Percentiles rank a stretch among this genome's conserved stretches.
These are phyloP conservation scores for Exidia glandulosa DNA, from an alignment of 768 basidiomycete species.

Conservation along the genomic window DNA sequence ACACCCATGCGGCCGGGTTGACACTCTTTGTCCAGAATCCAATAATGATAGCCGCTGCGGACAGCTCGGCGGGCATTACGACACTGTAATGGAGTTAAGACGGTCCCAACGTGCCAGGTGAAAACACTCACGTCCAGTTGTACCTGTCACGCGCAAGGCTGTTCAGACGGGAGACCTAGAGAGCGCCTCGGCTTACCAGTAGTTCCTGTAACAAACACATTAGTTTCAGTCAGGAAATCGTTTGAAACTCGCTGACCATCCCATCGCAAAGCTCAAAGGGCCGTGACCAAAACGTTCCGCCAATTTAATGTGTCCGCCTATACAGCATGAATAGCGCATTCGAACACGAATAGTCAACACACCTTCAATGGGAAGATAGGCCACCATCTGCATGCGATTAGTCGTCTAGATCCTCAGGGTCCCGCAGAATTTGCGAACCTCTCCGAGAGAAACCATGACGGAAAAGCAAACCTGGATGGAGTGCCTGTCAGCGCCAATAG, in stretches of 20 bases:
- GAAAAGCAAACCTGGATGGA: slow-evolving; percentile 34
- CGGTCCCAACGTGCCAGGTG: background rate
- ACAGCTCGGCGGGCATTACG: slow-evolving; percentile 61
- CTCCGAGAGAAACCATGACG: slow-evolving; percentile 37
- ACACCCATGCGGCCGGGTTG: slow-evolving; percentile 68
- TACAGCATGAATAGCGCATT: background rate
- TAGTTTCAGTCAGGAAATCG: background rate
- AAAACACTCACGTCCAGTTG: slow-evolving; percentile 33
- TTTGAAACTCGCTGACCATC: background rate
- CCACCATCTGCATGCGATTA: slow-evolving; percentile 39
- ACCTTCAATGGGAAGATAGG: slow-evolving; percentile 53
- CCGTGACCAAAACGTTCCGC: slow-evolving; percentile 76
- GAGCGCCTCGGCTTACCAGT: slow-evolving; percentile 28
- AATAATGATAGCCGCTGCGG: slow-evolving; percentile 67
- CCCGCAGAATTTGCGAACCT: slow-evolving; percentile 12
- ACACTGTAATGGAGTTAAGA: slow-evolving; percentile 17
- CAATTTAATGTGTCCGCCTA: slow-evolving; percentile 71
- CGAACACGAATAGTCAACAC: background rate
- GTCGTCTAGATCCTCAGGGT: slow-evolving; percentile 6
- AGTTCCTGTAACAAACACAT: slow-evolving; percentile 36
- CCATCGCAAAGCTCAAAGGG: slow-evolving; percentile 46
- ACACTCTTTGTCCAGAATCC: slow-evolving; percentile 56
- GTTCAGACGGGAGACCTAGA: slow-evolving; percentile 10
- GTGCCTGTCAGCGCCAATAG: slow-evolving; percentile 31
- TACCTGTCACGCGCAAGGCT: slow-evolving; percentile 13